Conservation (phyloP, 106 monocot genomes). For the Acorus calamus region DNA sequence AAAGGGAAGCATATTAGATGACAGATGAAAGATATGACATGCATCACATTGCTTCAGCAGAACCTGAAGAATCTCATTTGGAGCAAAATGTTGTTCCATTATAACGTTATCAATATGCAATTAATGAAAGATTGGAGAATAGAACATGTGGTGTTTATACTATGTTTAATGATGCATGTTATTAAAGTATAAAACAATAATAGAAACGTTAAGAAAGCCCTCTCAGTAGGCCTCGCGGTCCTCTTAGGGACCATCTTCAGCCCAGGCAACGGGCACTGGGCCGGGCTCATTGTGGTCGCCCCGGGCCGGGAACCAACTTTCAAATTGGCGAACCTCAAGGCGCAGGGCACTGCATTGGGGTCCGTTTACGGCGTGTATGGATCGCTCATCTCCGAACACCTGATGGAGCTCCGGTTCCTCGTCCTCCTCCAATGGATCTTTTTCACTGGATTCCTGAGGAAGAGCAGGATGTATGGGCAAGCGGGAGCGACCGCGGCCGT, state of each 20-base stretch:
- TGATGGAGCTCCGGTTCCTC: slow-evolving; percentile 39
- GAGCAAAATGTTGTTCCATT: no score
- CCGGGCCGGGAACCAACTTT: slow-evolving; percentile 41
- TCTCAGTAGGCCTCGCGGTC: slow-evolving; percentile 37
- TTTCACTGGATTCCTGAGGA: slow-evolving; percentile 44
- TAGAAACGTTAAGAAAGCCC: not conserved
- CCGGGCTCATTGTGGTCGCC: slow-evolving; percentile 42
- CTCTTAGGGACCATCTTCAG: slow-evolving; percentile 45
- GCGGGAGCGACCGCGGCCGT: slow-evolving; percentile 31
- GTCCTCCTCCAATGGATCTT: slow-evolving; percentile 43
- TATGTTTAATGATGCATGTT: no score
- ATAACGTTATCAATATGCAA: no score
- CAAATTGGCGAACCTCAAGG: slow-evolving; percentile 35
- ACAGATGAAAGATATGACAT: no score
- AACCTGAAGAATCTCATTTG: no score
- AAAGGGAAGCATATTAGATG: no score
- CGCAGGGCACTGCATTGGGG: slow-evolving; percentile 59
- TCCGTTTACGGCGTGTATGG: slow-evolving; percentile 48
- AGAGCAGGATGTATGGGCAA: slow-evolving; percentile 43
- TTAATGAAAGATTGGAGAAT: no score
- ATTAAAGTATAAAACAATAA: no score
- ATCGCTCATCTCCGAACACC: slow-evolving; percentile 29
- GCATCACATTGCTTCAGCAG: no score
- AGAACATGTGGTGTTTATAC: no score
- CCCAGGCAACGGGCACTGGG: slow-evolving; percentile 37